Base-by-base conservation (phyloP, 2,329 filamentous ascomycete species). In the Exophiala calicioides region DNA sequence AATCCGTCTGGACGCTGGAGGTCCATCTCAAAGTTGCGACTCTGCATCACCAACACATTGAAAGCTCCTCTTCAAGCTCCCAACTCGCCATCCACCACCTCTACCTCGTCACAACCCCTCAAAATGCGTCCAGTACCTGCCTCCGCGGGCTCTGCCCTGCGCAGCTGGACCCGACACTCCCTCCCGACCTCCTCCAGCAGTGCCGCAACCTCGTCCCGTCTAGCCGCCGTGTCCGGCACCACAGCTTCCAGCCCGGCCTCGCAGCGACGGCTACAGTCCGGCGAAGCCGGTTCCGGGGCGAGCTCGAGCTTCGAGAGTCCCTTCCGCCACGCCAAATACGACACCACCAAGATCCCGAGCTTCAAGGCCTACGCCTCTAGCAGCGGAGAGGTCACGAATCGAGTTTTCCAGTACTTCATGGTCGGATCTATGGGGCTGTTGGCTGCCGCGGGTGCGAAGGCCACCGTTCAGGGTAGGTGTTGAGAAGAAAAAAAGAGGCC, bases 351-450 rank as follows among this genome's bases (percentile, higher is more conserved):
- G 71, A 86, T 97, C 66, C 93, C 93, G 60, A 84, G 87, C 75
- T 97, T 95, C 73, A 81, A 81, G 70, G 85, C 90, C 69, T 98
- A 98, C 78, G 77, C 84, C 73, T 85, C 81, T 72, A 84, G 82
- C 68, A 75, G 76, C 58, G 73, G 74, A 61, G 77, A 85, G 69
- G 79, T 75, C 60, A 77, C 78, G 65, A 95, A 95, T 75, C 86
- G 90, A 77, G 77, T 95, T 61, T 93, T 95, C 72, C 84, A 85
- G 65, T 98, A 98, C 81, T 97, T 98, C 76, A 95, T 97, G 88
- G 93, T 95, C 59, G 93, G 93, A 64, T 85, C 88, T 46, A 86
- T 98, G 80, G 93, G 93, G 68, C 86, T 93, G 65, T 79, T 97
- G 68, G 84, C 86, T 58, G 91, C 91, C 49, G 86, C 93, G 60